Conservation (phyloP, 73 alveolate genomes). For the Paramecium caudatum region DNA sequence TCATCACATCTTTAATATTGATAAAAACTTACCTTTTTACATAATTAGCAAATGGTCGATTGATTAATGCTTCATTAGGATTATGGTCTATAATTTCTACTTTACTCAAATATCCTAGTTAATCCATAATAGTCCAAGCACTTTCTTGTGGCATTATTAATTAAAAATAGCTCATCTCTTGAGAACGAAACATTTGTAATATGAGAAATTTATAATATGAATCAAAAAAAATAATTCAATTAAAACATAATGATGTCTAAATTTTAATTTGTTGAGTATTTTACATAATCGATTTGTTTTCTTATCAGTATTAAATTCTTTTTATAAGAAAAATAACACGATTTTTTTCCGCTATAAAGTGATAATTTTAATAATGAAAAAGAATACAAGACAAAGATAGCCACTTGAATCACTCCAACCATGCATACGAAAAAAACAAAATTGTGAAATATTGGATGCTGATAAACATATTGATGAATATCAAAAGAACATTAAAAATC, state of each 20-base stretch:
- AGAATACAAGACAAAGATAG: conserved; percentile 2
- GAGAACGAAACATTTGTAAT: conserved; percentile 86
- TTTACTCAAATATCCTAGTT: conserved; percentile 91
- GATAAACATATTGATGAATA: conserved; percentile 13
- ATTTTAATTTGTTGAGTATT: neutral
- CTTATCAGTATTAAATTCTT: neutral
- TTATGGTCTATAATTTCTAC: conserved; percentile 94
- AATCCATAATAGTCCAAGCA: conserved; percentile 91
- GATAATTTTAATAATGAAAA: conserved; percentile 1
- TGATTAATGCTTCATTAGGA: conserved; percentile 83
- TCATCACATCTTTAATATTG: conserved; percentile 27
- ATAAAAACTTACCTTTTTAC: conserved; percentile 13
- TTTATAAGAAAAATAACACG: conserved; percentile 29
- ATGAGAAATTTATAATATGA: conserved; percentile 2
- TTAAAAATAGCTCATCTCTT: conserved; percentile 93
- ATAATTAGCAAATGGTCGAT: conserved; percentile 82
- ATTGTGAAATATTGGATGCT: conserved; percentile 10
- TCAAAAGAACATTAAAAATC: neutral
- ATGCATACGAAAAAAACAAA: neutral
- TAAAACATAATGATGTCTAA: neutral
- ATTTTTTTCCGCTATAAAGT: conserved; percentile 30
- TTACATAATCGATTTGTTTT: neutral
- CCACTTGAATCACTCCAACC: neutral
- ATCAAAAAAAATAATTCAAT: neutral
- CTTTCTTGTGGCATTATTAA: conserved; percentile 92